Evolutionary conservation across 768 basidiomycete genomes (phyloP).

Genomic region (Russula abietina): DNA sequence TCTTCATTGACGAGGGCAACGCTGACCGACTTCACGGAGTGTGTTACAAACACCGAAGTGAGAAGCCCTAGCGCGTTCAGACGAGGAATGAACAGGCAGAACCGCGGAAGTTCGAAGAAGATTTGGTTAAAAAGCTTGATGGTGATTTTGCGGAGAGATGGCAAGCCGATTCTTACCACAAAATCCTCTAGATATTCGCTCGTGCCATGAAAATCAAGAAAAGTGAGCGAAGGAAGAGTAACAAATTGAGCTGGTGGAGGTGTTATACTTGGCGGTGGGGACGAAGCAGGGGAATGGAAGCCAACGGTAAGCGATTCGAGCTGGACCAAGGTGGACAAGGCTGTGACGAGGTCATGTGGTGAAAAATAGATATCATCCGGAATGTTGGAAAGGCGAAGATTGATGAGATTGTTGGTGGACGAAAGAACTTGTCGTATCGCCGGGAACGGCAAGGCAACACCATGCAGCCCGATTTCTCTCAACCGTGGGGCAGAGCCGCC

Average conservation of each 20-base stretch:
- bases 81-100: background rate
- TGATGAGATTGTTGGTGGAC: conserved; percentile 1
- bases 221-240: background rate
- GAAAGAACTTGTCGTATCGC: background rate
- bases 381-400: background rate
- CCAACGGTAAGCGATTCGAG: background rate
- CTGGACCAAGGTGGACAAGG: background rate
- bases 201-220: background rate
- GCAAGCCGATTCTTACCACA: background rate
- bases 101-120: background rate
- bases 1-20: background rate
- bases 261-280: no score
- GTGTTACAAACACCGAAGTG: background rate
- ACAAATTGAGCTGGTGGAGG: background rate
- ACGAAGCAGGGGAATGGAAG: background rate
- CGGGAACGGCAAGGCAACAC: background rate
- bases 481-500: background rate
- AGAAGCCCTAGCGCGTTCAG: background rate
- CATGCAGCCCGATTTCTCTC: background rate
- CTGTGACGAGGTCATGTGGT: background rate
- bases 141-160: background rate
- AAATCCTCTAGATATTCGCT: conserved; percentile 11
- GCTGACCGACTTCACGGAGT: background rate
- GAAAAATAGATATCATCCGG: background rate
- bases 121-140: background rate